These are phyloP conservation scores for Pseudonectria buxi DNA, from an alignment of 2,329 filamentous ascomycete species.

Conservation along the genomic window DNA sequence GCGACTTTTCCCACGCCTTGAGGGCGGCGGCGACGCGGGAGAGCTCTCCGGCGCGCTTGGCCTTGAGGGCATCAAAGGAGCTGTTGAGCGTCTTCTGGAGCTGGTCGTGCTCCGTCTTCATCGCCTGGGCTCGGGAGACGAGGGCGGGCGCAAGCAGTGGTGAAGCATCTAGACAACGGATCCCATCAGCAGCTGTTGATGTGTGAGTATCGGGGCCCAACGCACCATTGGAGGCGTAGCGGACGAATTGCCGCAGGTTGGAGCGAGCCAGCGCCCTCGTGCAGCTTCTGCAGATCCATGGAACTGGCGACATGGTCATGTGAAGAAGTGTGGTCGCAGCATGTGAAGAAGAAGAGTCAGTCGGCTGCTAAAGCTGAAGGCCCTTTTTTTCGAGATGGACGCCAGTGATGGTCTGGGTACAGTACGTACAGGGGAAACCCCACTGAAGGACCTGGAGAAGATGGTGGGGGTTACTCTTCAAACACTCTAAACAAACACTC, in stretches of 20 bases:
- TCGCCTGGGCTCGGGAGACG: conserved; percentile 51
- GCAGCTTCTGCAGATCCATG: conserved; percentile 33
- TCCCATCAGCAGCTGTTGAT: conserved; percentile 3
- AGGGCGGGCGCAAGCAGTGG: conserved; percentile 44
- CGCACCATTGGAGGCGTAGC: conserved; percentile 28
- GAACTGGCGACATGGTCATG: conserved; percentile 24
- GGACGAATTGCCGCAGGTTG: conserved; percentile 20
- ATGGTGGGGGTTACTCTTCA: too few species aligned
- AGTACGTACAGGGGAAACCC: conserved; percentile 5
- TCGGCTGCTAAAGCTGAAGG: conserved; percentile 1
- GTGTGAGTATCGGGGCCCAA: background rate
- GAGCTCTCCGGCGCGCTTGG: conserved; percentile 56
- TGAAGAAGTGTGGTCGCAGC: background rate
- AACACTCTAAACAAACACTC: too few species aligned
- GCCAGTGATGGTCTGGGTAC: conserved; percentile 6
- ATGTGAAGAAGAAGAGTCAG: background rate
- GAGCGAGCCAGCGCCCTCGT: conserved; percentile 22
- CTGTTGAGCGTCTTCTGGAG: conserved; percentile 45
- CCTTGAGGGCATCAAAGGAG: conserved; percentile 50
- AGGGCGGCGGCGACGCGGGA: conserved; percentile 51
- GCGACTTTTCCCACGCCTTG: conserved; percentile 50
- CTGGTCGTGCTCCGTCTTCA: conserved; percentile 51
- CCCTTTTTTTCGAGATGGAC: background rate
- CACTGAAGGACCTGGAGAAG: too few species aligned
- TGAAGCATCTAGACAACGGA: conserved; percentile 8